Evolutionary conservation across 768 basidiomycete species (phyloP).

Genomic region (Boletus reticuloceps): DNA sequence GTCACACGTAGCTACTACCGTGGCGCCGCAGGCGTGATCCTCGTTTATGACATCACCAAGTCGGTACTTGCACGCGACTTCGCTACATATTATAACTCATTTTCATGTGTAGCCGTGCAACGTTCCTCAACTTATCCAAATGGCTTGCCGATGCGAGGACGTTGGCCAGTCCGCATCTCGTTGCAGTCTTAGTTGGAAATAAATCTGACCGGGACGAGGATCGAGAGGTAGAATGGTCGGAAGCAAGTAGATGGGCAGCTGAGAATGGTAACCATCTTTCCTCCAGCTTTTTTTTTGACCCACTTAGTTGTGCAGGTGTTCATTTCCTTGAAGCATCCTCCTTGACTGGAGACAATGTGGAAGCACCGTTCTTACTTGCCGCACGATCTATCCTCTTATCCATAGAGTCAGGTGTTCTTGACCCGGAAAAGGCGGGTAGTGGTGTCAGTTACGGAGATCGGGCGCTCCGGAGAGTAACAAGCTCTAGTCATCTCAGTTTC

Average conservation of each 20-base stretch:
- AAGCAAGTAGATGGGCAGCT: conserved; percentile 94
- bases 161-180: conserved; percentile 87
- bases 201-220: conserved; percentile 95
- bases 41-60: conserved; percentile 95
- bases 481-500: conserved; percentile 85
- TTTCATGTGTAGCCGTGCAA: conserved; percentile 64
- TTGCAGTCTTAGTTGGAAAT: conserved; percentile 89
- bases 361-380: conserved; percentile 86
- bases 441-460: conserved; percentile 97
- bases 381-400: conserved; percentile 86
- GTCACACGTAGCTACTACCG: conserved; percentile 96
- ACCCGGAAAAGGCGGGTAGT: conserved; percentile 92
- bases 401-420: conserved; percentile 86
- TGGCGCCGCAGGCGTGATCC: conserved; percentile 86
- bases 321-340: conserved; percentile 95
- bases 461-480: conserved; percentile 85
- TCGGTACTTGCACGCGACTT: conserved; percentile 29
- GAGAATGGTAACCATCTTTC: conserved; percentile 69
- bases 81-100: conserved; percentile 1
- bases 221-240: conserved; percentile 92
- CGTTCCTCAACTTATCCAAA: conserved; percentile 76
- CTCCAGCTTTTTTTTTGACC: conserved; percentile 2
- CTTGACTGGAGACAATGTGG: conserved; percentile 87
- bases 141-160: conserved; percentile 96
- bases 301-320: conserved; percentile 54